A percentile compares a stretch with the other conserved stretches of the same genome.
phyloP scores from a whole-genome alignment of 768 basidiomycete species.

The Hysterangium stoloniferum region DNA sequence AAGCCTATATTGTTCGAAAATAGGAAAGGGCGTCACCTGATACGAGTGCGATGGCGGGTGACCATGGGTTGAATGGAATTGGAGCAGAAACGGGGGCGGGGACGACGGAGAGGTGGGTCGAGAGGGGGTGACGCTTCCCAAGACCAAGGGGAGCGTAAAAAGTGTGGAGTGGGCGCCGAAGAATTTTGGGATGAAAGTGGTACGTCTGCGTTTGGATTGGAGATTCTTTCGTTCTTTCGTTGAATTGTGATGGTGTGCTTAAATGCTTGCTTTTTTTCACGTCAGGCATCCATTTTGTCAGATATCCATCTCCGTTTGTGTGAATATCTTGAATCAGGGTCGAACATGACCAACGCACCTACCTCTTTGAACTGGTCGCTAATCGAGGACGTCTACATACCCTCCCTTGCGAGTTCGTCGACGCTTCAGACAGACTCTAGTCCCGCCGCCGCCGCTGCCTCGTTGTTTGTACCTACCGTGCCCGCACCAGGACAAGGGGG shows the following conservation, averaged over 20 bases:
- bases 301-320: too few species aligned
- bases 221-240: too few species aligned
- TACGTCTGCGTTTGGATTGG: too few species aligned
- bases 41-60: too few species aligned
- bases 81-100: constrained; percentile 15
- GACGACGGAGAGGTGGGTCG: constrained; percentile 50
- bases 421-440: too few species aligned
- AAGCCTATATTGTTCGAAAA: too few species aligned
- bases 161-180: constrained; percentile 83
- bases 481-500: too few species aligned
- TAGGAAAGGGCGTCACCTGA: constrained; percentile 62
- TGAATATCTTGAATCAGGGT: too few species aligned
- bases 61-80: constrained; percentile 23
- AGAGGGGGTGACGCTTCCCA: constrained; percentile 66
- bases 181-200: constrained; percentile 83
- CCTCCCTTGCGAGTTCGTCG: constrained; percentile 37
- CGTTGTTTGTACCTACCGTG: not conserved
- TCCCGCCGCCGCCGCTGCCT: not conserved
- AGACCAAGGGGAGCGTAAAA: constrained; percentile 81
- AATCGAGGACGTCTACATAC: constrained; percentile 66
- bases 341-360: too few species aligned
- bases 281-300: too few species aligned
- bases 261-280: too few species aligned
- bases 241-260: not conserved
- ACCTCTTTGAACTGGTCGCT: constrained; percentile 71